phyloP scores from a whole-genome alignment of 371 early-diverging fungal genomes.

The Batrachochytrium dendrobatidis region DNA sequence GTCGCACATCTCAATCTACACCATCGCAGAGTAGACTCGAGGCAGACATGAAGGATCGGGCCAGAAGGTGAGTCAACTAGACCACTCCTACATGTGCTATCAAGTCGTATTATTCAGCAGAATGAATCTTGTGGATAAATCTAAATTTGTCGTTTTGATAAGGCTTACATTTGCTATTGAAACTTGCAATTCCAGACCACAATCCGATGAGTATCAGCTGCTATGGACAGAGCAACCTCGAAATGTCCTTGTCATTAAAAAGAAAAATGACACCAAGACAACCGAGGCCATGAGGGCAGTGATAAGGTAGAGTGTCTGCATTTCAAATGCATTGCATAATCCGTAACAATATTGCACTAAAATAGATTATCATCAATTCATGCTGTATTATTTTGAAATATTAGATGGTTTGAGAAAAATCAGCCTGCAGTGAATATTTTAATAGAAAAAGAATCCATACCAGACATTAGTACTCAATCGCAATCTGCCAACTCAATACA shows the following conservation, averaged over 20 bases:
- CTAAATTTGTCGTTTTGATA: too few species aligned
- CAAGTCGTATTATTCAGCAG: too few species aligned
- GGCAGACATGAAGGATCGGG: too few species aligned
- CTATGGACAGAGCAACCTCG: constrained; percentile 62
- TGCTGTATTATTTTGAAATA: not conserved
- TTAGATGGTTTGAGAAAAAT: constrained; percentile 55
- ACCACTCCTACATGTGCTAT: too few species aligned
- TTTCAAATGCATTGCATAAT: not conserved
- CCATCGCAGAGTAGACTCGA: too few species aligned
- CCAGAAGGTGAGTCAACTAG: too few species aligned
- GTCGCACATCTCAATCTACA: too few species aligned
- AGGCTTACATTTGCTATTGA: too few species aligned
- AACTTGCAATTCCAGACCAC: not conserved
- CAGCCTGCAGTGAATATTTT: constrained; percentile 58
- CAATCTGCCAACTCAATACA: constrained; percentile 30
- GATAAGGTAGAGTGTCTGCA: constrained; percentile 41
- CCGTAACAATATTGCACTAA: not conserved
- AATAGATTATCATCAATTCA: not conserved
- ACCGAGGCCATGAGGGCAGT: constrained; percentile 59
- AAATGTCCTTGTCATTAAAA: constrained; percentile 69
- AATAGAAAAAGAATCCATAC: constrained; percentile 57
- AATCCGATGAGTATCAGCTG: constrained; percentile 27
- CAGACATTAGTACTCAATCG: constrained; percentile 42
- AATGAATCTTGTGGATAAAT: too few species aligned
- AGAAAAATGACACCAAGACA: constrained; percentile 60